Evolutionary conservation across 371 early-diverging fungal genomes (phyloP).

Genomic region (Blastocladiella emersonii): DNA sequence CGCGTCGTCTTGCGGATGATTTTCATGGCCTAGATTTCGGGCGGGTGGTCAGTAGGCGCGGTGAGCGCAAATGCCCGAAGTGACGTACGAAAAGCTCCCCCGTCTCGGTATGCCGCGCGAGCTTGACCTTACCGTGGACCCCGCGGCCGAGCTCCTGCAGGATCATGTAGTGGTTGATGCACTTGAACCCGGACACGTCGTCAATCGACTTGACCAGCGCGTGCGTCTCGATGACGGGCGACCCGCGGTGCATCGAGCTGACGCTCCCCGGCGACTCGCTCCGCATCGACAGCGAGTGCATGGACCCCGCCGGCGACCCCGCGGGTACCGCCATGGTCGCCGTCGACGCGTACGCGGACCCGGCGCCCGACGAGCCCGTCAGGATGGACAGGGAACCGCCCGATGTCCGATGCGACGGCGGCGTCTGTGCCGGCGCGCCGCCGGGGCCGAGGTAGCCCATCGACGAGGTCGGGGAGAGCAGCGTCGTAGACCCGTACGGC

Average conservation of each 20-base stretch:
- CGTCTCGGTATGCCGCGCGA: constrained; percentile 61
- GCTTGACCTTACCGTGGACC: constrained; percentile 89
- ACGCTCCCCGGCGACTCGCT: neutral
- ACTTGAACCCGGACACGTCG: constrained; percentile 70
- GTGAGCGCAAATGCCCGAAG: neutral
- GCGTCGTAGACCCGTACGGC: too few species aligned
- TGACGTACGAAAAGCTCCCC: constrained; percentile 54
- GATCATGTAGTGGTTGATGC: constrained; percentile 86
- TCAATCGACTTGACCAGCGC: constrained; percentile 67
- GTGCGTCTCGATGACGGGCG: constrained; percentile 50
- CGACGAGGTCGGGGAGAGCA: too few species aligned
- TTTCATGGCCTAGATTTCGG: constrained; percentile 52
- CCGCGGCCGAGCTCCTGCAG: constrained; percentile 85
- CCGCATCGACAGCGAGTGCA: too few species aligned
- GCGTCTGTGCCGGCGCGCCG: too few species aligned
- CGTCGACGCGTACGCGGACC: too few species aligned
- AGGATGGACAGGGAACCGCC: too few species aligned
- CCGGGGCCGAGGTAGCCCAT: too few species aligned
- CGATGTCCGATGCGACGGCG: too few species aligned
- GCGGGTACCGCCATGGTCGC: too few species aligned
- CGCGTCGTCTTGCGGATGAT: constrained; percentile 65
- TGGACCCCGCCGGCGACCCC: too few species aligned
- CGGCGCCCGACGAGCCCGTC: too few species aligned
- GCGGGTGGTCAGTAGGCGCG: neutral
- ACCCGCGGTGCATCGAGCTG: neutral